Evolutionary conservation across 1,284 basidiomycete genomes (phyloP).

Genomic region (Ganoderma multipileum): DNA sequence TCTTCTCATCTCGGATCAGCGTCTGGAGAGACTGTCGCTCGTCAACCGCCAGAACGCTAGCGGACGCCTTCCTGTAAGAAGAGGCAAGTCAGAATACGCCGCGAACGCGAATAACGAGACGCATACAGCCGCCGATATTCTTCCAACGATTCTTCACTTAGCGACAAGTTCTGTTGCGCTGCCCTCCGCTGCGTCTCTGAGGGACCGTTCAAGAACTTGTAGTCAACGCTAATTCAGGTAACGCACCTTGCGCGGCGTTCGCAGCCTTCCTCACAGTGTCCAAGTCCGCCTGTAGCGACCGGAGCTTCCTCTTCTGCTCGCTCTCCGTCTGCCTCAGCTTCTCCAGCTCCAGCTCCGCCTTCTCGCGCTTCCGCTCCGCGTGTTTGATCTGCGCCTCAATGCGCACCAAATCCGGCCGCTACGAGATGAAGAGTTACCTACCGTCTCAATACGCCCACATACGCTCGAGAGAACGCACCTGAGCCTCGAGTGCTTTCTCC

Average conservation of each 20-base stretch:
- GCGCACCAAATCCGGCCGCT: conserved; percentile 85
- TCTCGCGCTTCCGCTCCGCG: conserved; percentile 78
- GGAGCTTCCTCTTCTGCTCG: conserved; percentile 69
- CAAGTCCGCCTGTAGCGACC: conserved; percentile 69
- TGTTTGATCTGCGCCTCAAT: conserved; percentile 90
- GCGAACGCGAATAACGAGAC: background rate
- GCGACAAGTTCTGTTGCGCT: conserved; percentile 76
- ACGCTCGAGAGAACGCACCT: conserved; percentile 53
- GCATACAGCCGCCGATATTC: conserved; percentile 88
- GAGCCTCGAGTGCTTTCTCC: conserved; percentile 53
- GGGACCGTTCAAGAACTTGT: background rate
- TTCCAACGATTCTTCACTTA: conserved; percentile 85
- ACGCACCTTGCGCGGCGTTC: conserved; percentile 76
- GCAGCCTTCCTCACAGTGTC: conserved; percentile 73
- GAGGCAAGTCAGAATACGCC: background rate
- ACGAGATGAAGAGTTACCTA: background rate
- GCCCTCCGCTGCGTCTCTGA: conserved; percentile 81
- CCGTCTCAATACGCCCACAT: background rate
- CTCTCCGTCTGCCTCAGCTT: conserved; percentile 75
- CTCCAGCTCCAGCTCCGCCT: conserved; percentile 68
- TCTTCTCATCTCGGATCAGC: conserved; percentile 86
- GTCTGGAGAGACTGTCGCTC: conserved; percentile 90
- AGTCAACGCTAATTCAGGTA: too few species aligned
- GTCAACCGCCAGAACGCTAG: conserved; percentile 80
- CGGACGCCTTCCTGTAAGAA: conserved; percentile 70